Evolutionary conservation across 257 asterid genomes (phyloP), one percentile per base, ranked within the genome.

Genomic region (Fraxinus americana): DNA sequence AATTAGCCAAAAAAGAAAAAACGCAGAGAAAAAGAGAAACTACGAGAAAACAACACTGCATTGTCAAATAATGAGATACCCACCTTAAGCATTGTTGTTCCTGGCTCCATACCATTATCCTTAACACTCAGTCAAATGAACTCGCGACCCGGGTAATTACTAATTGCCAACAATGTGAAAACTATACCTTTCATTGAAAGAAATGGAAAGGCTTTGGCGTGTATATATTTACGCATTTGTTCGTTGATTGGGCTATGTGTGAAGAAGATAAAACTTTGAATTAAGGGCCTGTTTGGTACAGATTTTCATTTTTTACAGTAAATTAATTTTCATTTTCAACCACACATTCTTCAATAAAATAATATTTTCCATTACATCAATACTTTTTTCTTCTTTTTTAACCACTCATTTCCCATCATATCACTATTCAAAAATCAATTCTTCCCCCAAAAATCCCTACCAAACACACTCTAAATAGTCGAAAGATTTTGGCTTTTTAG

Each of bases 31-130:
- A 27, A 27, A 27, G 78, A 54, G 38, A 14, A 82, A n/a, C 74
- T 61, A 34, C 81, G 41, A 73, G 66, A 39, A 65, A 86, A 67
- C 75, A 85, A 70, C 72, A 69, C 17, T 74, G 85, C 54, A 23
- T 52, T 81, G 10, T 36, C 69, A 45, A 27, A 27, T 27, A 27
- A 27, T 27, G 90, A 83, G 48, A 27, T 19, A 27, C 89, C 96
- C 65, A 91, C 98, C 1, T 84, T 91, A 75, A 88, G 92, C 79
- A 72, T 94, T 77, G 96, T 94, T 43, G 72, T 94, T 71, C 90
- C 98, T 69, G 98, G 98, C 0, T 94, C n/a, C n/a, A n/a, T n/a
- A n/a, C 98, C 78, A 92, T 94, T 52, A 89, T 94, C 65, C 84
- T 90, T 74, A 94, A 94, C 43, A 87, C 94, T 57, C 97, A 94